Percentiles rank a stretch among this genome's conserved stretches.
phyloP scores from a whole-genome alignment of 2,329 filamentous ascomycete genomes.

The Claviceps digitariae region DNA sequence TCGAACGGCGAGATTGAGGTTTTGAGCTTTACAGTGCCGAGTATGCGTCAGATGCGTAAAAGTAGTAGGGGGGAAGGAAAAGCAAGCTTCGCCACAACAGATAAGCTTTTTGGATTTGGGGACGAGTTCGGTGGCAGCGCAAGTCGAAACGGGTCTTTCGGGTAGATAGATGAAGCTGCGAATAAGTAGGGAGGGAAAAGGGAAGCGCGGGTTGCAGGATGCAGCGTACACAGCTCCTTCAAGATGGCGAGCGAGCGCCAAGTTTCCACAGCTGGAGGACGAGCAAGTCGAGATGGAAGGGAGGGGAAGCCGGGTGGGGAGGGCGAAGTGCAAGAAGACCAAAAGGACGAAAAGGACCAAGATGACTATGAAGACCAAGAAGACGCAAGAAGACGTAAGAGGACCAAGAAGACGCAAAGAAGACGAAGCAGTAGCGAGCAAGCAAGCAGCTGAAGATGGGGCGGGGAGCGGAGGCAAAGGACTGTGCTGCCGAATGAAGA shows the following conservation, averaged over 20 bases:
- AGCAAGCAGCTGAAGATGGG: conserved; percentile 1
- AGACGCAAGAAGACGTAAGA: too few species aligned
- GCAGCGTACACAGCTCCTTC: not conserved
- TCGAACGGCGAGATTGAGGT: not conserved
- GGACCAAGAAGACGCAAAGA: not conserved
- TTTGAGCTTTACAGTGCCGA: not conserved
- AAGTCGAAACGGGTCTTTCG: not conserved
- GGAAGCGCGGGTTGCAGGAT: not conserved
- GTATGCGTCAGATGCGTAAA: not conserved
- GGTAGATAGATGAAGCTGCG: not conserved
- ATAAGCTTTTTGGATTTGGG: not conserved
- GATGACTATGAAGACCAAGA: not conserved
- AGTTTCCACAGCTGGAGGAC: not conserved
- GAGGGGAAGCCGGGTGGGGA: not conserved
- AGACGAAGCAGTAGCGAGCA: not conserved
- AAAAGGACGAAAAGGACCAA: not conserved
- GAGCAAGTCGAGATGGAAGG: not conserved
- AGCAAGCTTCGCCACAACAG: not conserved
- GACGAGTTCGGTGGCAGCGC: not conserved
- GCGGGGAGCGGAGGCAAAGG: not conserved
- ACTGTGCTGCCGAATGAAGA: not conserved
- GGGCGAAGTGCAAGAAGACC: not conserved
- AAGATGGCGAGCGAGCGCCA: not conserved
- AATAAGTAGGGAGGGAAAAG: not conserved
- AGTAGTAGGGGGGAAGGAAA: not conserved